Conservation (phyloP, 805 yeast genomes). For the Metahyphopichia silvanorum region DNA sequence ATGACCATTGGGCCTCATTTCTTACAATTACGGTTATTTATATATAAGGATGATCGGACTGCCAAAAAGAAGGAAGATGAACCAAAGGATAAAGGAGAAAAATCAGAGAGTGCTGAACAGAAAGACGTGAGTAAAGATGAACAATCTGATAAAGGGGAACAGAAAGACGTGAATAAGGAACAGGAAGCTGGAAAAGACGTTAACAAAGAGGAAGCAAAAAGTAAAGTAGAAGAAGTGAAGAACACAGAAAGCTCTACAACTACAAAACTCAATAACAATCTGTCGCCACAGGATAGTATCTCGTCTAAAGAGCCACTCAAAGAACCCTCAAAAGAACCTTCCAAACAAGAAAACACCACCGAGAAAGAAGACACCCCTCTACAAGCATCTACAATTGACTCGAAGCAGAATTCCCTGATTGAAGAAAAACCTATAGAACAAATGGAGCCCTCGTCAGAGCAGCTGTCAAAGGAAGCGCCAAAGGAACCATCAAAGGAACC, state of each 20-base stretch:
- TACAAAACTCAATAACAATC: no score
- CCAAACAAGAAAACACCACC: no score
- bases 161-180: slow-evolving; percentile 1
- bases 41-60: slow-evolving; percentile 76
- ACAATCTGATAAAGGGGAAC: slow-evolving; percentile 11
- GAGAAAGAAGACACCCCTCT: no score
- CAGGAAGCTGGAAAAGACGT: slow-evolving; percentile 8
- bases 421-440: no score
- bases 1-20: slow-evolving; percentile 80
- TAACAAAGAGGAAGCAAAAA: slow-evolving; percentile 12
- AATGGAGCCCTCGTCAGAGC: no score
- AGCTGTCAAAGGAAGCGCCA: no score
- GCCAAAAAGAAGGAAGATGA: slow-evolving; percentile 34
- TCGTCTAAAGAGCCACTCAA: no score
- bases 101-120: slow-evolving; percentile 12
- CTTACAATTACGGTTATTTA: slow-evolving; percentile 73
- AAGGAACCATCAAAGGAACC: no score
- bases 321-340: no score
- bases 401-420: no score
- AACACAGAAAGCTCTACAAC: slow-evolving; percentile 11
- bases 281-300: no score
- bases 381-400: no score
- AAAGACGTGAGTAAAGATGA: slow-evolving; percentile 10
- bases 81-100: slow-evolving; percentile 7
- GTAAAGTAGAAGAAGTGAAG: slow-evolving; percentile 3